A percentile compares a stretch with the other conserved stretches of the same genome.
phyloP scores from a whole-genome alignment of 1,284 basidiomycete genomes.

The Malassezia caprae region DNA sequence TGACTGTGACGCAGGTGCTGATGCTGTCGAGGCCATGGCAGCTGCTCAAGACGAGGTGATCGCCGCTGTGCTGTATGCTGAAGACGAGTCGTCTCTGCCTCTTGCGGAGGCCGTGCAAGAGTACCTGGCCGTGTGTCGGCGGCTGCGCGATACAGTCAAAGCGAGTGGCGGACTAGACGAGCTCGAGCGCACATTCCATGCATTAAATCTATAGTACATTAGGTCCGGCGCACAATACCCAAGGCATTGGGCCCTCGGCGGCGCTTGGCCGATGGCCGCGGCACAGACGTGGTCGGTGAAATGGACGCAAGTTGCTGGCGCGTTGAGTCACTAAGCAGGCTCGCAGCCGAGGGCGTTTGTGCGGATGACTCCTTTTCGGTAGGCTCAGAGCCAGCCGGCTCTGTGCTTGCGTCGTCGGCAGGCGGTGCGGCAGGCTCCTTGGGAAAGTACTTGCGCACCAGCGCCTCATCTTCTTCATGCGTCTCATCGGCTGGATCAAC shows the following conservation, averaged over 20 bases:
- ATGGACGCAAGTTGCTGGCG: constrained; percentile 15
- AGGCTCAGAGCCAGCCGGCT: too few species aligned
- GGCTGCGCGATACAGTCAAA: background rate
- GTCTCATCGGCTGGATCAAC: constrained; percentile 28
- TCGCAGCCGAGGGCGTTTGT: constrained; percentile 13
- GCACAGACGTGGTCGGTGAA: background rate
- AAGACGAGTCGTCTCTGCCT: constrained; percentile 4
- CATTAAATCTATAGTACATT: constrained; percentile 6
- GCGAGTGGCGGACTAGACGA: background rate
- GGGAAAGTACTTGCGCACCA: constrained; percentile 75
- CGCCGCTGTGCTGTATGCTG: constrained; percentile 27
- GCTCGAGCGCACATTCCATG: background rate
- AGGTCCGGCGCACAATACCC: constrained; percentile 38
- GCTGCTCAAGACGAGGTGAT: constrained; percentile 34
- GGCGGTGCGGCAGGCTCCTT: constrained; percentile 48
- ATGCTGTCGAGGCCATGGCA: constrained; percentile 19
- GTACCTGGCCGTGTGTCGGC: background rate
- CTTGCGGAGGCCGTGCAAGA: background rate
- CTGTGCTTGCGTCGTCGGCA: background rate
- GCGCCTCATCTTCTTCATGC: constrained; percentile 78
- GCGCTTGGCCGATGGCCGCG: constrained; percentile 27
- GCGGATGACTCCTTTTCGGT: background rate
- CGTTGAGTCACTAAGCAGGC: constrained; percentile 22
- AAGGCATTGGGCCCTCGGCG: constrained; percentile 31
- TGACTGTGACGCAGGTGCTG: background rate